These are phyloP conservation scores for Entomortierella beljakovae DNA, from an alignment of 192 early-diverging fungal species.

Conservation along the genomic window DNA sequence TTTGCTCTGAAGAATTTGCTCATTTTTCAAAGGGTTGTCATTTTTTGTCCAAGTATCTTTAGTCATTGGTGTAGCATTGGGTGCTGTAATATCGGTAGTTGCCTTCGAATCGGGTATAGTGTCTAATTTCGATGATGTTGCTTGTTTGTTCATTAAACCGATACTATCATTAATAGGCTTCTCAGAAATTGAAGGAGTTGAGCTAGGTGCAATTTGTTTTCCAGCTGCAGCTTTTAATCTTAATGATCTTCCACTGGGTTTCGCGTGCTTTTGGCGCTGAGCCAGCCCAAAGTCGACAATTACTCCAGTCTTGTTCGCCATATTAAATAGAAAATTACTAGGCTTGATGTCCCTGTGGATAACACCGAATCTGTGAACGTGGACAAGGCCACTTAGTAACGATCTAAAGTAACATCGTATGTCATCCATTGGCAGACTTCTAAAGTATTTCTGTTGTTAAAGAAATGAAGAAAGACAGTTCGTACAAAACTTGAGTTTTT, in stretches of 20 bases:
- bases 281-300: conserved; percentile 96
- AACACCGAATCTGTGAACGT: conserved; percentile 76
- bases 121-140: too few relatives aligned
- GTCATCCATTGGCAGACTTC: conserved; percentile 68
- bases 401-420: conserved; percentile 82
- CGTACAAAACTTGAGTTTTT: neutral
- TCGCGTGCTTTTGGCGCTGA: conserved; percentile 51
- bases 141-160: neutral
- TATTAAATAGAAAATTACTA: conserved; percentile 92
- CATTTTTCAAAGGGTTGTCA: neutral
- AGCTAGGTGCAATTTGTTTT: neutral
- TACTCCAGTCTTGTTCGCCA: conserved; percentile 75
- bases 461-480: neutral
- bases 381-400: conserved; percentile 76
- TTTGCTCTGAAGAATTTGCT: neutral
- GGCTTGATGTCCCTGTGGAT: conserved; percentile 97
- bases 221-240: neutral
- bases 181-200: neutral
- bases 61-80: neutral
- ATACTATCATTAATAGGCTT: neutral
- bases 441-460: conserved; percentile 68
- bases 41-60: neutral
- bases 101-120: neutral
- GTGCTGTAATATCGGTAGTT: neutral
- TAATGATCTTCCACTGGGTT: neutral